These are phyloP conservation scores for Phytopythium montanum DNA, from an alignment of 352 stramenopile genomes.

Conservation along the genomic window DNA sequence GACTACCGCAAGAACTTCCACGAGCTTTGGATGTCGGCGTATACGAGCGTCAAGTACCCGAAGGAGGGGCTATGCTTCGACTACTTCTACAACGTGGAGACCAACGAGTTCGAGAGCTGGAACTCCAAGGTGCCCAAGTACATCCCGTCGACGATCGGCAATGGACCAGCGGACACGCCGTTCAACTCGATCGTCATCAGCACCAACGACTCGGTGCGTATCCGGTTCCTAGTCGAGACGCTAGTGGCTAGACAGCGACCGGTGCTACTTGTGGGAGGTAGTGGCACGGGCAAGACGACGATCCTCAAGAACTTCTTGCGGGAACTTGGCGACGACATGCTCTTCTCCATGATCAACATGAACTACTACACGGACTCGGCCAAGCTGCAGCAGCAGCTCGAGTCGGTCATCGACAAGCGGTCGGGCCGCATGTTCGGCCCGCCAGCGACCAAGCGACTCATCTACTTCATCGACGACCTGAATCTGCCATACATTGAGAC, in stretches of 20 bases:
- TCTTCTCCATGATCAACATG: conserved; percentile 97
- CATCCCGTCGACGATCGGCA: conserved; percentile 89
- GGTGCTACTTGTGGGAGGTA: conserved; percentile 94
- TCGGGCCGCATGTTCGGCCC: conserved; percentile 94
- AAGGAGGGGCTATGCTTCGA: conserved; percentile 97
- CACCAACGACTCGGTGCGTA: conserved; percentile 94
- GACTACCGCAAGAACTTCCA: conserved; percentile 91
- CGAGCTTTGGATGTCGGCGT: conserved; percentile 77
- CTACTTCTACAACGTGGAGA: conserved; percentile 96
- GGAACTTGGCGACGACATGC: conserved; percentile 90
- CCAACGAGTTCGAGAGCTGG: conserved; percentile 93
- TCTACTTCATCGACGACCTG: conserved; percentile 97
- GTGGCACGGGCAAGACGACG: conserved; percentile 96
- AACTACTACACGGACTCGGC: conserved; percentile 96
- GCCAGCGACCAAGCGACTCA: conserved; percentile 93
- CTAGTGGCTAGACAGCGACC: conserved; percentile 92
- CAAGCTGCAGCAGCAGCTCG: conserved; percentile 94
- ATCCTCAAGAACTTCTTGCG: conserved; percentile 96
- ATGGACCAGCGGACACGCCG: conserved; percentile 89
- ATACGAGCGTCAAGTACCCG: conserved; percentile 90
- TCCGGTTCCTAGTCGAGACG: conserved; percentile 94
- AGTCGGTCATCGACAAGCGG: conserved; percentile 96
- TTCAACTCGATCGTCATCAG: conserved; percentile 97
- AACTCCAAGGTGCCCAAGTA: conserved; percentile 92
- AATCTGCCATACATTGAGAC: conserved; percentile 97